Percentiles rank a stretch among this genome's conserved stretches.
Conservation (phyloP, 176 grass and related monocot genomes). For the Coix lacrymajobi region DNA sequence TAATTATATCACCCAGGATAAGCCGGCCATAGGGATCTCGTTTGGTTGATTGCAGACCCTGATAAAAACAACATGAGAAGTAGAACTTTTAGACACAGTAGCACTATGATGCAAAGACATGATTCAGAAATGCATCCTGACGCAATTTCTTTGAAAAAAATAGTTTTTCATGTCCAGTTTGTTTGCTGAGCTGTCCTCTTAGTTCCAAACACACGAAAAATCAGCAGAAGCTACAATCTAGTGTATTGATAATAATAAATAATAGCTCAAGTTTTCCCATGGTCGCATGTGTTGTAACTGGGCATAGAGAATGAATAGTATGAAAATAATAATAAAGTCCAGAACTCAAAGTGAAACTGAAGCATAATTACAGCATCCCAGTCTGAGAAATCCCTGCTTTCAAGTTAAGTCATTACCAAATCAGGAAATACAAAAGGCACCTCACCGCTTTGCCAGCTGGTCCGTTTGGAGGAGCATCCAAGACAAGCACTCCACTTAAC, state of each 20-base stretch:
- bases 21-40: slow-evolving; percentile 85
- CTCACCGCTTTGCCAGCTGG: slow-evolving; percentile 97
- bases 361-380: background rate
- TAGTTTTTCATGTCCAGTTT: background rate
- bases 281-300: background rate
- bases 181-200: background rate
- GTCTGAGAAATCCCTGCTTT: background rate
- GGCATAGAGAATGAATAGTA: background rate
- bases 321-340: background rate
- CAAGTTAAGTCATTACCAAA: background rate
- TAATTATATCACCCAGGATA: slow-evolving; percentile 93
- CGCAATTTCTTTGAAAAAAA: background rate
- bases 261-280: background rate
- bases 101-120: background rate
- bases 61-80: background rate
- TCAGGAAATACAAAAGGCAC: background rate
- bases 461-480: slow-evolving; percentile 91
- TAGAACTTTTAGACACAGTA: slow-evolving; percentile 1
- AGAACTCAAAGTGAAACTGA: background rate
- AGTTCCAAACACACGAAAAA: background rate
- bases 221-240: background rate
- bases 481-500: slow-evolving; percentile 89
- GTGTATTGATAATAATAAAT: background rate
- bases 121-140: background rate
- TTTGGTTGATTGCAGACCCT: slow-evolving; percentile 88